Conservation (phyloP, 2,329 filamentous ascomycete species). For the Gaeumannomyces sp. region DNA sequence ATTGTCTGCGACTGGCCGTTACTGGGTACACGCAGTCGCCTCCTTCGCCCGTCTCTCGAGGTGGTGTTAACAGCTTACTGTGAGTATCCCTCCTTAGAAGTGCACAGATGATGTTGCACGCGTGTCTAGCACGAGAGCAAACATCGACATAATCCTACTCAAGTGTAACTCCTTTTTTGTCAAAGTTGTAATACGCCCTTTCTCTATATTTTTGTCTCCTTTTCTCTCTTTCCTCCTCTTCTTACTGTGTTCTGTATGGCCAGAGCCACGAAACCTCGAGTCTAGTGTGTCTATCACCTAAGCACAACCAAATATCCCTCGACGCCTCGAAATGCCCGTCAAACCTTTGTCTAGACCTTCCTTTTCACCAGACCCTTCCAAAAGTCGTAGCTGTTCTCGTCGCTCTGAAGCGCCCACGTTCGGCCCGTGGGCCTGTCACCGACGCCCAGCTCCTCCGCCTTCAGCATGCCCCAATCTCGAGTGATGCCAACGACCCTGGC, state of each 20-base stretch:
- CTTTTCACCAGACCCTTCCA: constrained; percentile 80
- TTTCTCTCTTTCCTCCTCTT: too few species aligned
- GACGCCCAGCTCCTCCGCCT: constrained; percentile 74
- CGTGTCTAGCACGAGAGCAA: too few species aligned
- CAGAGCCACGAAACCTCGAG: too few species aligned
- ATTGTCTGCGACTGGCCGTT: too few species aligned
- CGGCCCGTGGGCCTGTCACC: constrained; percentile 70
- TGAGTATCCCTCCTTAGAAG: not conserved
- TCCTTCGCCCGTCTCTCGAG: too few species aligned
- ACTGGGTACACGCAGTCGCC: too few species aligned
- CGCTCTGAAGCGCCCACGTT: constrained; percentile 81
- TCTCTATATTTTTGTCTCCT: not conserved
- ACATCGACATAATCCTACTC: too few species aligned
- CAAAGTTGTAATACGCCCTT: not conserved
- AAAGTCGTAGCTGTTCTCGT: constrained; percentile 98
- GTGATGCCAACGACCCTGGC: constrained; percentile 84
- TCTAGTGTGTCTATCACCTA: too few species aligned
- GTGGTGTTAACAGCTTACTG: too few species aligned
- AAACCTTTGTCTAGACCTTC: constrained; percentile 54
- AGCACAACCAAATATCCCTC: too few species aligned
- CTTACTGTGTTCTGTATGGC: too few species aligned
- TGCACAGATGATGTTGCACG: not conserved
- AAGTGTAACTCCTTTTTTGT: not conserved
- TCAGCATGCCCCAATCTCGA: constrained; percentile 80
- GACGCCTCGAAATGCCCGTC: too few species aligned